phyloP scores from a whole-genome alignment of 495 filamentous ascomycete species.

The Talaromyces wortmannii region DNA sequence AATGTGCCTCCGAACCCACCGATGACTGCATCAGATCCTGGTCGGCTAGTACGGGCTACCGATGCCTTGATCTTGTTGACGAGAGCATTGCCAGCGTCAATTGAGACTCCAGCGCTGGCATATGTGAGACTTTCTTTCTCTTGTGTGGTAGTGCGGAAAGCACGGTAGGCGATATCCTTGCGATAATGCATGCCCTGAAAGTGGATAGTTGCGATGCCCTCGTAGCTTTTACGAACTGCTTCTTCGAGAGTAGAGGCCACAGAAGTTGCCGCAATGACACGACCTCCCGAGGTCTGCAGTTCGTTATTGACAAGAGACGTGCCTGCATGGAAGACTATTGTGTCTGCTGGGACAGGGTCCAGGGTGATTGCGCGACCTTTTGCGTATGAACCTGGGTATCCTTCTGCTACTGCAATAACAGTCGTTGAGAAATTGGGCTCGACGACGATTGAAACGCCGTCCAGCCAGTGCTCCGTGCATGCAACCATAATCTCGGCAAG shows the following conservation, averaged over 20 bases:
- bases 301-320: constrained; percentile 57
- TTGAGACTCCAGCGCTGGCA: constrained; percentile 86
- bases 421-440: constrained; percentile 69
- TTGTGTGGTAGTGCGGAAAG: constrained; percentile 27
- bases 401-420: constrained; percentile 87
- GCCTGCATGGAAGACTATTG: constrained; percentile 88
- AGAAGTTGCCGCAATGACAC: constrained; percentile 85
- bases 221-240: constrained; percentile 80
- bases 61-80: constrained; percentile 82
- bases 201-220: constrained; percentile 66
- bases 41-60: constrained; percentile 69
- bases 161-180: constrained; percentile 82
- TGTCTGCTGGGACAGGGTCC: constrained; percentile 38
- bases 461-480: constrained; percentile 69
- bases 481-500: constrained; percentile 87
- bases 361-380: constrained; percentile 74
- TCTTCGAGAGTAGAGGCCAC: constrained; percentile 67
- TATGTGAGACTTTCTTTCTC: constrained; percentile 64
- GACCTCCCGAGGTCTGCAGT: constrained; percentile 73
- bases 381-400: constrained; percentile 86
- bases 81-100: constrained; percentile 85
- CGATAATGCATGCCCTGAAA: constrained; percentile 91
- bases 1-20: constrained; percentile 93
- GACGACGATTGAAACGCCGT: constrained; percentile 61
- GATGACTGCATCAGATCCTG: constrained; percentile 84